Conservation (phyloP, 768 basidiomycete species). For the Cystobasidiopsis lactophilus region DNA sequence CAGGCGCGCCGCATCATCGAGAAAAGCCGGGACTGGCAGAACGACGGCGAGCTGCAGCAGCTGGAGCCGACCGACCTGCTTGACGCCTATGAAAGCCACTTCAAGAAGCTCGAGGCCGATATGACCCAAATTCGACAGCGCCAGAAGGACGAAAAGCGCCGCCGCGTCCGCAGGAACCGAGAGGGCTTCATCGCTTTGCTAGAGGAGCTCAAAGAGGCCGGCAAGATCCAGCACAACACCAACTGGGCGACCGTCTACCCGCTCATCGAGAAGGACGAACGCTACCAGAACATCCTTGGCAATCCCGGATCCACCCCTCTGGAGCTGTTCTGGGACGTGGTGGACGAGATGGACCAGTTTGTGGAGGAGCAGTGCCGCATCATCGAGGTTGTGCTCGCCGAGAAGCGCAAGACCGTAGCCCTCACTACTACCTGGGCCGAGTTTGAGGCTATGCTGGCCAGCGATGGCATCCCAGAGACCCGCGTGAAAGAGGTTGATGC, state of each 20-base stretch:
- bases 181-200: constrained; percentile 76
- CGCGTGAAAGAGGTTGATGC: constrained; percentile 31
- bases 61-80: constrained; percentile 81
- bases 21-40: constrained; percentile 55
- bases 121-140: constrained; percentile 69
- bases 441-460: constrained; percentile 37
- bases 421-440: constrained; percentile 46
- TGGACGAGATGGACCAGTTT: constrained; percentile 67
- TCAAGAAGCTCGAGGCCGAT: constrained; percentile 67
- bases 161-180: constrained; percentile 67
- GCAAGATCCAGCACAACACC: constrained; percentile 52
- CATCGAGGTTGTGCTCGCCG: constrained; percentile 28
- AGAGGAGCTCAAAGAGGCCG: constrained; percentile 39
- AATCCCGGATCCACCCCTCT: constrained; percentile 84
- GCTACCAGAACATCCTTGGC: constrained; percentile 74
- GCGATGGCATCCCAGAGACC: constrained; percentile 27
- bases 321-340: constrained; percentile 85
- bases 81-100: constrained; percentile 82
- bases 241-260: constrained; percentile 87
- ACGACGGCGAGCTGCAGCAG: constrained; percentile 51
- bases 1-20: constrained; percentile 50
- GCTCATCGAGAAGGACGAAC: constrained; percentile 45
- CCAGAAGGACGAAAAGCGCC: constrained; percentile 55
- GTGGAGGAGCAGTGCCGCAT: constrained; percentile 55
- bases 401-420: constrained; percentile 25